Conservation (phyloP, 1,139 yeast species). For the Geotrichum bryndzae region DNA sequence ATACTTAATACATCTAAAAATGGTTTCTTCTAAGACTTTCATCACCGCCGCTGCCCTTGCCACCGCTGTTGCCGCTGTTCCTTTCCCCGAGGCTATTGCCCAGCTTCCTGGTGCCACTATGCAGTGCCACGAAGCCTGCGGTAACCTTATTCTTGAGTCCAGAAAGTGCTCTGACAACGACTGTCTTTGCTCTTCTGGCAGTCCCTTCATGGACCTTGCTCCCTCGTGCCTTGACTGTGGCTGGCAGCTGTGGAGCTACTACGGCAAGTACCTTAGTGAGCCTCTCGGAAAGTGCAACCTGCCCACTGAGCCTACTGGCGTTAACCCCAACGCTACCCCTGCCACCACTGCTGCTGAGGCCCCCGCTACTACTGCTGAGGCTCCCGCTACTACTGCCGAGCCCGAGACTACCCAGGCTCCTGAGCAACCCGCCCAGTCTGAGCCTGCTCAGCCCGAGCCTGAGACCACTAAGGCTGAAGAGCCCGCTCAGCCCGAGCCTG, state of each 20-base stretch:
- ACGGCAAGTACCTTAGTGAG: slow-evolving; percentile 9
- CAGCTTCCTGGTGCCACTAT: slow-evolving; percentile 13
- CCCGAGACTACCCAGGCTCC: background rate
- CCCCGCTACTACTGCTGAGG: background rate
- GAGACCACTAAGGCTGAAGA: background rate
- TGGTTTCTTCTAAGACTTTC: slow-evolving; percentile 3
- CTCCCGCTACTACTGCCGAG: background rate
- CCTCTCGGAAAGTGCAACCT: slow-evolving; percentile 6
- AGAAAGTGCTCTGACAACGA: slow-evolving; percentile 7
- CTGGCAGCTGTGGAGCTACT: slow-evolving; percentile 13
- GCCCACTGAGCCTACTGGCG: slow-evolving; percentile 13
- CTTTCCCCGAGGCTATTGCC: slow-evolving; percentile 13
- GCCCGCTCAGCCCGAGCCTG: background rate
- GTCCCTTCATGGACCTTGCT: slow-evolving; percentile 1
- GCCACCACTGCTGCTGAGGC: background rate
- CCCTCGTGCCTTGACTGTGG: slow-evolving; percentile 7
- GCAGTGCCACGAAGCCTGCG: slow-evolving; percentile 9
- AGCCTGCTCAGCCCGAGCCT: background rate
- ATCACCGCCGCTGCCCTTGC: slow-evolving; percentile 3
- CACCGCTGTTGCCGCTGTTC: slow-evolving; percentile 1
- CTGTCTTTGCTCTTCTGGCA: slow-evolving; percentile 1
- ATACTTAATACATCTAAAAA: background rate
- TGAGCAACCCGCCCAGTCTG: background rate
- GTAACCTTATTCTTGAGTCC: slow-evolving; percentile 10
- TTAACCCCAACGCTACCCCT: background rate